These are phyloP conservation scores for Coelastrella sp. DNA, from an alignment of 139 green algal species.

Conservation along the genomic window DNA sequence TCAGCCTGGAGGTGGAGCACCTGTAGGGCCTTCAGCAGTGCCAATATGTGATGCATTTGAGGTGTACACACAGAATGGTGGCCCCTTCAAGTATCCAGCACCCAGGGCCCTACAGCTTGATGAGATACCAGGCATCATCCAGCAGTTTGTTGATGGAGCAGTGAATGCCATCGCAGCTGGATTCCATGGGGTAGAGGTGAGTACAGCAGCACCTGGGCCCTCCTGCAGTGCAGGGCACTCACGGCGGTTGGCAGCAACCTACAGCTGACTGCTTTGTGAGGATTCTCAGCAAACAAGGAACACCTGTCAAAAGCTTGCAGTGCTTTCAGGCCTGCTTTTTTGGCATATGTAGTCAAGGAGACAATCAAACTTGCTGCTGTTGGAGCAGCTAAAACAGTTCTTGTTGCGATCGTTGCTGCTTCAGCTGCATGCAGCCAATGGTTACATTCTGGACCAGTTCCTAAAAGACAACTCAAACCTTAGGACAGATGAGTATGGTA, in stretches of 20 bases:
- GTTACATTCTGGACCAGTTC: slow-evolving; percentile 80
- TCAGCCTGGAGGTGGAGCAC: slow-evolving; percentile 15
- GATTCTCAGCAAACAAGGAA: no score
- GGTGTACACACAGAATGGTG: slow-evolving; percentile 31
- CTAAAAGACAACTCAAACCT: slow-evolving; percentile 69
- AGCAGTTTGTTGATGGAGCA: slow-evolving; percentile 2
- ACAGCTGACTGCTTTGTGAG: no score
- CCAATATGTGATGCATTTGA: slow-evolving; percentile 9
- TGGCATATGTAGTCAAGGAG: no score
- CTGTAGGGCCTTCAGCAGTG: slow-evolving; percentile 25
- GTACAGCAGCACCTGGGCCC: background rate
- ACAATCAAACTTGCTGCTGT: background rate
- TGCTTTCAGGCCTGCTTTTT: no score
- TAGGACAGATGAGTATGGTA: slow-evolving; percentile 77
- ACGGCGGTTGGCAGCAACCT: no score
- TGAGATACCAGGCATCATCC: slow-evolving; percentile 4
- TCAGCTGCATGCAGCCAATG: slow-evolving; percentile 81
- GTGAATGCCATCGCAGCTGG: slow-evolving; percentile 24
- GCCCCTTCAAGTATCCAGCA: background rate
- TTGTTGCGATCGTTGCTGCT: background rate
- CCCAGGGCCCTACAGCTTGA: background rate
- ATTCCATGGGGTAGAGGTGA: slow-evolving; percentile 21
- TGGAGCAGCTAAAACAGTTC: background rate
- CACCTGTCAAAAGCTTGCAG: no score
- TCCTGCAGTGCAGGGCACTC: no score